These are phyloP conservation scores for Colletotrichum paranaense DNA, from an alignment of 2,329 filamentous ascomycete species.

Conservation along the genomic window DNA sequence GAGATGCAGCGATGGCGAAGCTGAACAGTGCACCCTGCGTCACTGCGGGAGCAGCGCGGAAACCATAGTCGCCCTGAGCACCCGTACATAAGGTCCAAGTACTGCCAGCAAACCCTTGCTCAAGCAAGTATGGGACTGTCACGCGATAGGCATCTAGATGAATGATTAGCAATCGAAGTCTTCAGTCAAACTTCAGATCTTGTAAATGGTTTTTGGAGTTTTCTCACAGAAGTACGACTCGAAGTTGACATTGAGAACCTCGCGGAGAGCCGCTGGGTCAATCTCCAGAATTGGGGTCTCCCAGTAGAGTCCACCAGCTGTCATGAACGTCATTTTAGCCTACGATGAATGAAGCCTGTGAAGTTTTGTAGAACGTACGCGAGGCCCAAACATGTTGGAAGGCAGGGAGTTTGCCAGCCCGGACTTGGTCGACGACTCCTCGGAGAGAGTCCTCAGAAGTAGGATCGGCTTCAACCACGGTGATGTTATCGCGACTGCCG, in stretches of 20 bases:
- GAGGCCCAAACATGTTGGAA: slow-evolving; percentile 51
- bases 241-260: slow-evolving; percentile 40
- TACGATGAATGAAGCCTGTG: not conserved
- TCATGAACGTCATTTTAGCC: not conserved
- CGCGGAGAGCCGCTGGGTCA: slow-evolving; percentile 37
- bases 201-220: not conserved
- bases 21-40: slow-evolving; percentile 51
- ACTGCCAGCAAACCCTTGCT: slow-evolving; percentile 36
- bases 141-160: slow-evolving; percentile 44
- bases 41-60: slow-evolving; percentile 40
- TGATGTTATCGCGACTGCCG: slow-evolving; percentile 44
- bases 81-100: slow-evolving; percentile 50
- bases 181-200: too few relatives aligned
- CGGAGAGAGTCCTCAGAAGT: slow-evolving; percentile 43
- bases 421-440: slow-evolving; percentile 48
- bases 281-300: slow-evolving; percentile 39
- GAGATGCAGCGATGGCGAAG: slow-evolving; percentile 44
- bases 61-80: slow-evolving; percentile 40
- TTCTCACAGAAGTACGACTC: slow-evolving; percentile 46
- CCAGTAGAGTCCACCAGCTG: slow-evolving; percentile 43
- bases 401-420: slow-evolving; percentile 45
- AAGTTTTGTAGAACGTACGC: slow-evolving; percentile 35
- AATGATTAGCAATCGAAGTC: too few relatives aligned
- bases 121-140: slow-evolving; percentile 46
- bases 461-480: slow-evolving; percentile 46